Conservation (phyloP, 2,329 filamentous ascomycete genomes). For the Aspergillus sp. region DNA sequence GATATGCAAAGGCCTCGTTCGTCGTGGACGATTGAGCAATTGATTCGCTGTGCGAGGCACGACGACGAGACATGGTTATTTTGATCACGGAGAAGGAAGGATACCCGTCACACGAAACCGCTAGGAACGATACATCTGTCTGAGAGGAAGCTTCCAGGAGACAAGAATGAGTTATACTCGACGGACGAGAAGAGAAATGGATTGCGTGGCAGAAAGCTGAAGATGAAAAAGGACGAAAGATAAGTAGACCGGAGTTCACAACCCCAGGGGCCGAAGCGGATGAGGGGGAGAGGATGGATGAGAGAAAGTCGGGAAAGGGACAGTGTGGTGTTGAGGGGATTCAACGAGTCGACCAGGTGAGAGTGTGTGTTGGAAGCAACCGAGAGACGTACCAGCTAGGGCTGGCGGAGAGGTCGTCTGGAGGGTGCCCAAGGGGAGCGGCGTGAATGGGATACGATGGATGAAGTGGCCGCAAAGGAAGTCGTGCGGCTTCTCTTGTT, state of each 20-base stretch:
- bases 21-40: constrained; percentile 25
- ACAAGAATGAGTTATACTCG: not conserved
- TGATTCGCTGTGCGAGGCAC: constrained; percentile 37
- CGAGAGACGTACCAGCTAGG: not conserved
- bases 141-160: not conserved
- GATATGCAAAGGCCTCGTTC: constrained; percentile 36
- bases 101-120: not conserved
- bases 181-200: not conserved
- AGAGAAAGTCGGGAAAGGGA: not conserved
- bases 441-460: not conserved
- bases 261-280: not conserved
- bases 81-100: constrained; percentile 10
- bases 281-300: not conserved
- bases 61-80: constrained; percentile 36
- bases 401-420: too few relatives aligned
- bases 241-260: not conserved
- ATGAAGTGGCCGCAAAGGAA: not conserved
- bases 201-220: not conserved
- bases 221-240: constrained; percentile 1
- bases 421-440: not conserved
- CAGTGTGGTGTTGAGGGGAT: too few relatives aligned
- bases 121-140: constrained; percentile 18
- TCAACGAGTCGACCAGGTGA: not conserved
- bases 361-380: not conserved
- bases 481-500: constrained; percentile 11